Evolutionary conservation across 192 early-diverging fungal genomes (phyloP).

Genomic region (Linnemannia zychae): DNA sequence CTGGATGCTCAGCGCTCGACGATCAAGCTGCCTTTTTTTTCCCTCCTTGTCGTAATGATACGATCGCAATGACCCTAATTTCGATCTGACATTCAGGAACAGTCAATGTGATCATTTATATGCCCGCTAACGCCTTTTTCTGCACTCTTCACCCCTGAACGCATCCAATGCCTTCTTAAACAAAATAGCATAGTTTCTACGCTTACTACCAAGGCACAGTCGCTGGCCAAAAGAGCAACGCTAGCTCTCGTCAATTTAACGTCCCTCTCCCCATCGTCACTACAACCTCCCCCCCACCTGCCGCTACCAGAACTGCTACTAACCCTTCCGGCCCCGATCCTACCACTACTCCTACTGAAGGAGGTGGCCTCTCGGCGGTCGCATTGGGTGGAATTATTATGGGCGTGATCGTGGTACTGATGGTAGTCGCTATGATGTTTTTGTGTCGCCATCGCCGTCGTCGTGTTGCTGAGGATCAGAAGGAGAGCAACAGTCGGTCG

Average conservation of each 20-base stretch:
- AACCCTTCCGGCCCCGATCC: background rate
- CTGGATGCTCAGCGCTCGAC: too few species aligned
- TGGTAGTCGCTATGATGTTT: slow-evolving; percentile 23
- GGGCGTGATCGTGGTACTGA: slow-evolving; percentile 18
- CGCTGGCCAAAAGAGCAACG: background rate
- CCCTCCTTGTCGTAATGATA: too few species aligned
- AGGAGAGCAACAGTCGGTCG: slow-evolving; percentile 1
- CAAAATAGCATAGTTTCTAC: slow-evolving; percentile 47
- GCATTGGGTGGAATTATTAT: slow-evolving; percentile 31
- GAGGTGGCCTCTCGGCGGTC: slow-evolving; percentile 21
- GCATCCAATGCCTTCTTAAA: background rate
- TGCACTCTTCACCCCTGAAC: background rate
- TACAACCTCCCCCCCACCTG: background rate
- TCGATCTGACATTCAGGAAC: background rate
- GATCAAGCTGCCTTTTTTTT: too few species aligned
- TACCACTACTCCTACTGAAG: background rate
- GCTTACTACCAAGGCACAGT: background rate
- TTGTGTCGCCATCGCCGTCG: slow-evolving; percentile 42
- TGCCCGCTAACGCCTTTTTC: too few species aligned
- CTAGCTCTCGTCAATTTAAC: slow-evolving; percentile 14
- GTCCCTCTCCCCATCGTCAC: slow-evolving; percentile 9
- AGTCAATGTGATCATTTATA: too few species aligned
- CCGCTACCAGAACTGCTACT: background rate
- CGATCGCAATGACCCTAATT: background rate
- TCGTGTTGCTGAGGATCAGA: slow-evolving; percentile 16